Evolutionary conservation across 2,329 filamentous ascomycete species (phyloP).

Genomic region (Leptodontidium sp.): DNA sequence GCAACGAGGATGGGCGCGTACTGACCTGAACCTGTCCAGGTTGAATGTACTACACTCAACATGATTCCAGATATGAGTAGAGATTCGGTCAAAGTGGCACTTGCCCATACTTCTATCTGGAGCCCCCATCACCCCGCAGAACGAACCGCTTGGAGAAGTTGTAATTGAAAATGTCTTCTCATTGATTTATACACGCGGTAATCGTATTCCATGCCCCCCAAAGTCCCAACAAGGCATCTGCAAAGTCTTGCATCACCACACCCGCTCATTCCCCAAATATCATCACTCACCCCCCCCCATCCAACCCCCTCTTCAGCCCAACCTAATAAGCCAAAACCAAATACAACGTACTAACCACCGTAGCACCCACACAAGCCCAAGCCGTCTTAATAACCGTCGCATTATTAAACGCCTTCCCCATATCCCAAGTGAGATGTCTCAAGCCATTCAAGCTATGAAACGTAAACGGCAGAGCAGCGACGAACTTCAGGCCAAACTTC

Average conservation of each 20-base stretch:
- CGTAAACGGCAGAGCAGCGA: constrained; percentile 69
- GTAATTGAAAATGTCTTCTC: constrained; percentile 1
- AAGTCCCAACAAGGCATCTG: neutral
- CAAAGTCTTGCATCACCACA: constrained; percentile 15
- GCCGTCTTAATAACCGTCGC: constrained; percentile 70
- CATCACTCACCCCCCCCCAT: neutral
- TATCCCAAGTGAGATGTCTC: constrained; percentile 76
- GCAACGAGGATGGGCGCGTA: too few species aligned
- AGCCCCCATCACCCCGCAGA: neutral
- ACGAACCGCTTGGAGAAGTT: neutral
- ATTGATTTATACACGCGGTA: constrained; percentile 5
- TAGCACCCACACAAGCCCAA: constrained; percentile 68
- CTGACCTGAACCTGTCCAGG: too few species aligned
- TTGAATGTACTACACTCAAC: too few species aligned
- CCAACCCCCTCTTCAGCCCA: constrained; percentile 30
- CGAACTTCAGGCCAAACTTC: constrained; percentile 67
- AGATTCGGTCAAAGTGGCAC: neutral
- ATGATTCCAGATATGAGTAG: too few species aligned
- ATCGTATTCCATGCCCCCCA: constrained; percentile 1
- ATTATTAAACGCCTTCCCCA: constrained; percentile 68
- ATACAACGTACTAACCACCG: constrained; percentile 54
- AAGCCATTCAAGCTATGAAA: constrained; percentile 75
- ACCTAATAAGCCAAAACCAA: constrained; percentile 39
- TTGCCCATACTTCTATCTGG: neutral
- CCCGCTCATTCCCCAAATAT: neutral